Percentiles rank a stretch among this genome's conserved stretches.
These are phyloP conservation scores for Canariomyces notabilis DNA, from an alignment of 2,329 filamentous ascomycete genomes.

Conservation along the genomic window DNA sequence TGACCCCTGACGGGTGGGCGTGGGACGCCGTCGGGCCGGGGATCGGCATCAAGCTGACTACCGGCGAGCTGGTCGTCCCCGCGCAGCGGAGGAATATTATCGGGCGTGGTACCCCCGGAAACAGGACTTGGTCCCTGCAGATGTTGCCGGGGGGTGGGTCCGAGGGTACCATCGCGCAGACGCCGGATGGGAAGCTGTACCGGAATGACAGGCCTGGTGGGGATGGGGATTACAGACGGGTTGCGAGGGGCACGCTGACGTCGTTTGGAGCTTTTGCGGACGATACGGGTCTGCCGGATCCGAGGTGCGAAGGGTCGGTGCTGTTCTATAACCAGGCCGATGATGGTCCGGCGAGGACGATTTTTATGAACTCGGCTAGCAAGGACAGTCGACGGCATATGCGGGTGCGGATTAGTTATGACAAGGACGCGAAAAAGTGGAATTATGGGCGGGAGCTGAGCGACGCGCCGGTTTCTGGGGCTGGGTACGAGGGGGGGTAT, in stretches of 20 bases:
- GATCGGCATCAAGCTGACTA: conserved; percentile 20
- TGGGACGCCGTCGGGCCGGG: conserved; percentile 26
- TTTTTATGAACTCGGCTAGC: conserved; percentile 23
- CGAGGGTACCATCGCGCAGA: conserved; percentile 21
- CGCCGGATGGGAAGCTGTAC: conserved; percentile 18
- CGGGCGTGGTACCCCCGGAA: conserved; percentile 20
- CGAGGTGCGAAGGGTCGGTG: conserved; percentile 10
- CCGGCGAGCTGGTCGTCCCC: conserved; percentile 23
- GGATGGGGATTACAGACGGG: conserved; percentile 11
- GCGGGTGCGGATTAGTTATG: conserved; percentile 21
- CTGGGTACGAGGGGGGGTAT: conserved; percentile 20
- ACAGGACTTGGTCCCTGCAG: conserved; percentile 21
- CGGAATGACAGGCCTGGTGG: conserved; percentile 19
- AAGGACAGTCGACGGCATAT: conserved; percentile 15
- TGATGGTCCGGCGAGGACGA: conserved; percentile 14
- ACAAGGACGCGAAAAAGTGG: conserved; percentile 18
- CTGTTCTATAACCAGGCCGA: conserved; percentile 14
- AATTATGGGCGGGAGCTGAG: conserved; percentile 16
- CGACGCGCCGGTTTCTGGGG: conserved; percentile 13
- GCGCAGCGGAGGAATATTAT: conserved; percentile 24
- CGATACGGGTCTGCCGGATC: conserved; percentile 20
- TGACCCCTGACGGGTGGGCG: conserved; percentile 18
- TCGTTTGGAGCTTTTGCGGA: conserved; percentile 13
- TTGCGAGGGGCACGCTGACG: conserved; percentile 16
- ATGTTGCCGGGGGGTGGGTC: conserved; percentile 14